A percentile compares a stretch with the other conserved stretches of the same genome.
Evolutionary conservation across 805 yeast genomes (phyloP).

Genomic region (Yamadazyma ubonensis): DNA sequence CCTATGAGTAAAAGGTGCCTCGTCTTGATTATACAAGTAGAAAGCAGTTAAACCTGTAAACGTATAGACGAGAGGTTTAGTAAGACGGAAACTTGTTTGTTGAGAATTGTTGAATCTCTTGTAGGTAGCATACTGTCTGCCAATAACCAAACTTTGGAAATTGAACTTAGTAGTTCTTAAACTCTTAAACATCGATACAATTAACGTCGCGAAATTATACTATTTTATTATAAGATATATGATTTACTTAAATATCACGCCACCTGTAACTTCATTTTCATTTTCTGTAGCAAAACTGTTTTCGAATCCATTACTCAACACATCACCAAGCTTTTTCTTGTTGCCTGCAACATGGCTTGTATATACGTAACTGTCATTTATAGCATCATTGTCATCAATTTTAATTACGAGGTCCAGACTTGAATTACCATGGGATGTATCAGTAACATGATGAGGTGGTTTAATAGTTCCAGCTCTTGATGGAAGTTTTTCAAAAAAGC

Average conservation of each 20-base stretch:
- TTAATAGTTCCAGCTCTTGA: slow-evolving; percentile 28
- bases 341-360: slow-evolving; percentile 10
- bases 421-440: slow-evolving; percentile 19
- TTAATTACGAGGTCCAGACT: slow-evolving; percentile 24
- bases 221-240: neutral
- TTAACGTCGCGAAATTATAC: too few relatives aligned
- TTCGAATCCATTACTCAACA: slow-evolving; percentile 20
- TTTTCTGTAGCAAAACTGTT: slow-evolving; percentile 18
- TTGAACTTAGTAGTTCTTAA: too few relatives aligned
- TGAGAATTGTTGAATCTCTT: slow-evolving; percentile 25
- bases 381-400: slow-evolving; percentile 21
- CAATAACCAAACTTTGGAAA: too few relatives aligned
- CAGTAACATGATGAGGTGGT: slow-evolving; percentile 4
- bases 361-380: slow-evolving; percentile 32
- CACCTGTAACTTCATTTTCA: slow-evolving; percentile 12
- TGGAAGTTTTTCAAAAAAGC: slow-evolving; percentile 39
- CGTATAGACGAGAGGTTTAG: slow-evolving; percentile 34
- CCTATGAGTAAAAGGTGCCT: slow-evolving; percentile 80
- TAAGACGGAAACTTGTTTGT: slow-evolving; percentile 12
- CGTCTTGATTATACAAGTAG: slow-evolving; percentile 51
- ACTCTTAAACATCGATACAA: too few relatives aligned
- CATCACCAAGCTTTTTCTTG: slow-evolving; percentile 11
- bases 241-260: slow-evolving; percentile 15
- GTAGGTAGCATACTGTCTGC: slow-evolving; percentile 5
- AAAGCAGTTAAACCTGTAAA: slow-evolving; percentile 23